Base-by-base conservation (phyloP, 768 basidiomycete genomes). In the Pleurotus tuoliensis region DNA sequence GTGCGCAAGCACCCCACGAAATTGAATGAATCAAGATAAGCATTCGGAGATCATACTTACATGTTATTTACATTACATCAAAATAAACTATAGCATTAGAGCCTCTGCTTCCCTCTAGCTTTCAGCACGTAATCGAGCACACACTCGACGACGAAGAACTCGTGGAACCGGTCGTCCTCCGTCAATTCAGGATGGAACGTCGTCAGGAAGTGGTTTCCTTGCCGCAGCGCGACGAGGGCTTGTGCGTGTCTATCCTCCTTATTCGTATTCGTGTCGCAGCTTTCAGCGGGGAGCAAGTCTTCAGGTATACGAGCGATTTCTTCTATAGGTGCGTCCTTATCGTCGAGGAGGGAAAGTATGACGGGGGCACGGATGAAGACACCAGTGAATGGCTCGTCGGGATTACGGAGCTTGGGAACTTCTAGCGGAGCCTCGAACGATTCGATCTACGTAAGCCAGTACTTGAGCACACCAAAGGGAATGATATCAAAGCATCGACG, bases 121-220 rank as follows among this genome's bases (percentile, higher is more conserved):
- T 40, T 48, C 8, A 62, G 44, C n/a, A 56, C 62, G 12, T 58
- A 59, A 25, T 34, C 20, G 3, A 84, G 58, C 7, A 94, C 89
- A 63, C 90, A 93, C 63, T 86, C 80, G 55, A 76, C 77, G 41
- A 96, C 77, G 65, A 96, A 98, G 68, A 90, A 96, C 58, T 96
- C 90, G 69, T 97, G 95, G 65, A 98, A 92, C 39, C 95, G 83
- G 57, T 82, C 72, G 65, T 98, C 96, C 56, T 79, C 77, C 20
- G 92, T 94, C 45, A 98, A 75, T 69, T 98, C 96, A 0, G 95
- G 96, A 66, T 98, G 96, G 74, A 97, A 98, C 0, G 88, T 92
- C 3, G 94, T 94, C 25, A 94, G 78, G 58, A 98, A 75, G 66
- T 93, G 87, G 24, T 74, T 77, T 24, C 95, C 95, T 66, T 97